phyloP scores from a whole-genome alignment of 2,329 filamentous ascomycete genomes.

The Ophiocordyceps sinensis region DNA sequence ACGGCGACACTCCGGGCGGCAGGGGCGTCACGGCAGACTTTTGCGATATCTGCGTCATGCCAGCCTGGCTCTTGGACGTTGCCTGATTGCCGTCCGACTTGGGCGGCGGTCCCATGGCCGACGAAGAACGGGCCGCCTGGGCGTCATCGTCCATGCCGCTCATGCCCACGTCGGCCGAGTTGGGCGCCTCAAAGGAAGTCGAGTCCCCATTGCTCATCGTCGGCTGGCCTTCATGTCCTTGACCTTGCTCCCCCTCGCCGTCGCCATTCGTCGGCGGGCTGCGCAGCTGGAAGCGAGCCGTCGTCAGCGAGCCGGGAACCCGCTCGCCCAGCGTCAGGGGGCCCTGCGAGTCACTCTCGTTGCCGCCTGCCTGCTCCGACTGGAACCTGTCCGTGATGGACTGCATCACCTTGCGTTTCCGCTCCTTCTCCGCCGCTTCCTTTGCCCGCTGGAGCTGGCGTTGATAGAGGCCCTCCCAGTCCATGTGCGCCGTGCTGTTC shows the following conservation, averaged over 20 bases:
- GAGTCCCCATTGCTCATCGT: constrained; percentile 41
- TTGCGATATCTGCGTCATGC: constrained; percentile 48
- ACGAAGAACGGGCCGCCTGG: constrained; percentile 29
- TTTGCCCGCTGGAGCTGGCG: constrained; percentile 53
- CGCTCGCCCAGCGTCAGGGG: constrained; percentile 49
- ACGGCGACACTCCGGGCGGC: constrained; percentile 42
- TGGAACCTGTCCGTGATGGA: constrained; percentile 33
- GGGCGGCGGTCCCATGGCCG: constrained; percentile 34
- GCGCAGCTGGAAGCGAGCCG: constrained; percentile 40
- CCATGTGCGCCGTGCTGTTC: constrained; percentile 47
- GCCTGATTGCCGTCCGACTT: constrained; percentile 20
- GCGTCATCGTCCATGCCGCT: constrained; percentile 34
- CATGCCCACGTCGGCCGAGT: constrained; percentile 47
- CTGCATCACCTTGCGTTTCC: constrained; percentile 49
- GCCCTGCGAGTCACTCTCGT: constrained; percentile 39
- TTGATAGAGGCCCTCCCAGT: constrained; percentile 72
- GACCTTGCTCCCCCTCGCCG: constrained; percentile 15
- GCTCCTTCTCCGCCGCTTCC: constrained; percentile 43
- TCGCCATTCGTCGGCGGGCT: constrained; percentile 47
- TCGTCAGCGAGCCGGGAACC: constrained; percentile 38
- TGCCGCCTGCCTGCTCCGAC: constrained; percentile 34
- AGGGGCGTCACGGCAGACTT: constrained; percentile 44
- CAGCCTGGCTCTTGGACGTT: constrained; percentile 22
- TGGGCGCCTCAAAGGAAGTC: constrained; percentile 30
- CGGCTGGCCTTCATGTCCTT: constrained; percentile 17